Evolutionary conservation across 768 basidiomycete species (phyloP), one percentile per base, ranked within the genome.

Genomic region (Agrocybe pediades): DNA sequence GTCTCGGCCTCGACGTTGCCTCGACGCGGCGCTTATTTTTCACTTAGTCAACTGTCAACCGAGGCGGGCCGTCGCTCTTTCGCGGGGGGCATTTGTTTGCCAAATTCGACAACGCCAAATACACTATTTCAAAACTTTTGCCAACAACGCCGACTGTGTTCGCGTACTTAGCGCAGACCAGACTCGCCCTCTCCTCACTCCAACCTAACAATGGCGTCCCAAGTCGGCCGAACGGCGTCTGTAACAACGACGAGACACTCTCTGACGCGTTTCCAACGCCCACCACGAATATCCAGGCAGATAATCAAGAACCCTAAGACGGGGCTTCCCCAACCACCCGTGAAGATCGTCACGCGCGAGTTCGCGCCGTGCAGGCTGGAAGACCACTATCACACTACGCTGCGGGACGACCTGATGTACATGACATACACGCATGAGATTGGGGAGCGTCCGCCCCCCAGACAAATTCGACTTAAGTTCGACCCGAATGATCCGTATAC

Each of bases 361-460:
- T 87, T 84, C 53, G 83, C 85, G 5, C 78, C 81, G 53, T 87
- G 82, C 57, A 85, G 95, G 39, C 80, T 94, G 50, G 76, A 79
- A 49, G 86, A 92, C 57, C 93, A 98, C 76, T 98, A 97, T 76
- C 68, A 90, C 70, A 73, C 75, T 33, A 87, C 94, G 8, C 79
- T 98, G 55, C 84, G 84, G 19, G 89, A 95, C 70, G 82, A 98
- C 73, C 77, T 95, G 62, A 85, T 98, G 82, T 99, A 99, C 80
- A 87, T 98, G 81, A 89, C 88, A 49, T 97, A 98, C 76, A 75
- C 81, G 46, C 96, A 98, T 71, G 79, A 86, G 62, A 71, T 76
- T 55, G 75, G 69, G n/a, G 71, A 79, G 5, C 80, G 77, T 42
- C 79, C 81, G 11, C 72, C 78, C 9, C 77, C 77, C 8, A 81